Base-by-base conservation (phyloP, 192 early-diverging fungal genomes). In the Gonapodya sp. region DNA sequence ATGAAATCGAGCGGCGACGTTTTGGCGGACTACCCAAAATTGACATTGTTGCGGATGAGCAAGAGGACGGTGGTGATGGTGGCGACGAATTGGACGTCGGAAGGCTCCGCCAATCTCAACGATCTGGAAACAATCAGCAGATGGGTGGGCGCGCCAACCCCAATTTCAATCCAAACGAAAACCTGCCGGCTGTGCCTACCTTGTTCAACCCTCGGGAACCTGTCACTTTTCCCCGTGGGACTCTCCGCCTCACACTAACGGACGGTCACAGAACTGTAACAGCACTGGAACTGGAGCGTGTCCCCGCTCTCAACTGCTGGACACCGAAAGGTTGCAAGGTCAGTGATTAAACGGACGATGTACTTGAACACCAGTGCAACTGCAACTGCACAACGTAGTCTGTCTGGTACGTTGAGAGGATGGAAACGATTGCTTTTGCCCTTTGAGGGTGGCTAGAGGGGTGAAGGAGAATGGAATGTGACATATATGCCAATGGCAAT, bases 241-340 rank as follows among this genome's bases (percentile, higher is more conserved):
- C 34, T 16, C 75, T 77, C 18, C 75, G 75, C 18, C 75, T 77
- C 75, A 77, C 75, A 2, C 75, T 77, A 8, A 77, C 75, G 75
- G 75, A 77, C 75, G 75, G 75, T 14, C 75, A 77, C 75, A 18
- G 2, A 2, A 34, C 34, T 2, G 34, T 77, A 16, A 33, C 16
- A 2, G 75, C 30, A 16, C 8, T 77, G 8, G 75, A 77, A 33
- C 18, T 77, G 75, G 34, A 77, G 75, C 75, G 75, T 32, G 30
- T 77, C 18, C 75, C 2, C 8, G 31, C 16, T 34, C 8, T 77
- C 8, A 16, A 2, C 75, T 8, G 8, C 18, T 77, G 34, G 30
- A 77, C 75, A 31, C 2, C 8, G 30, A 18, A 32, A 34, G 75
- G 75, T 2, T 77, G 30, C 75, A 77, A 77, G 75, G 75, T 77